These are phyloP conservation scores for Stromatinia cepivora DNA, from an alignment of 2,329 filamentous ascomycete genomes.

Conservation along the genomic window DNA sequence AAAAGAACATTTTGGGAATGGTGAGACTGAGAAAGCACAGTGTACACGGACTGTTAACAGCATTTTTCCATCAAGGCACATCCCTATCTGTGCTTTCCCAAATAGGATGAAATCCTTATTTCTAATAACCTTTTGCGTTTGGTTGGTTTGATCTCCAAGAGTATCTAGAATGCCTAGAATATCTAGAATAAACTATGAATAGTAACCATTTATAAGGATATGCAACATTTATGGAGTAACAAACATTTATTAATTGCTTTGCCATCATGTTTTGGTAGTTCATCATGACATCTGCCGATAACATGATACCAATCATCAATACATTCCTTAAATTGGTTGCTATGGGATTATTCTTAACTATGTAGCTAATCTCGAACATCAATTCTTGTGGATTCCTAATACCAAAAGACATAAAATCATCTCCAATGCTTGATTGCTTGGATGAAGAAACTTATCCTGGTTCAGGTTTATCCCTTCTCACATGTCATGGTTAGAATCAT, in stretches of 20 bases:
- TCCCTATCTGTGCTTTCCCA: conserved; percentile 2
- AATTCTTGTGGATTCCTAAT: background rate
- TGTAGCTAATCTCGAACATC: background rate
- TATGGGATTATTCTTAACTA: background rate
- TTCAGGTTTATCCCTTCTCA: conserved; percentile 13
- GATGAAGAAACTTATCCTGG: conserved; percentile 13
- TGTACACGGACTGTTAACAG: too few relatives aligned
- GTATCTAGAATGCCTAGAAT: too few relatives aligned
- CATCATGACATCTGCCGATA: background rate
- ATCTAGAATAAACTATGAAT: background rate
- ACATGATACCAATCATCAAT: background rate
- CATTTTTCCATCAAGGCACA: conserved; percentile 12
- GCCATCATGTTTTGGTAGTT: background rate
- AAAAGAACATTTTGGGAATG: conserved; percentile 3
- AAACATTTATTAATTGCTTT: background rate
- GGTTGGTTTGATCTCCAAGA: background rate
- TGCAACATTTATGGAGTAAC: background rate
- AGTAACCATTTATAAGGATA: background rate
- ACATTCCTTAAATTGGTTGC: background rate
- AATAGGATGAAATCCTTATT: background rate
- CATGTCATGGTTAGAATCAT: background rate
- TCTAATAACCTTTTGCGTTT: background rate
- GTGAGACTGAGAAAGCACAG: background rate
- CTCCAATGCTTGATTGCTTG: background rate
- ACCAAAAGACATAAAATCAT: background rate